A percentile compares a stretch with the other conserved stretches of the same genome.
Evolutionary conservation across 805 yeast species (phyloP).

Genomic region (Millerozyma acaciae): DNA sequence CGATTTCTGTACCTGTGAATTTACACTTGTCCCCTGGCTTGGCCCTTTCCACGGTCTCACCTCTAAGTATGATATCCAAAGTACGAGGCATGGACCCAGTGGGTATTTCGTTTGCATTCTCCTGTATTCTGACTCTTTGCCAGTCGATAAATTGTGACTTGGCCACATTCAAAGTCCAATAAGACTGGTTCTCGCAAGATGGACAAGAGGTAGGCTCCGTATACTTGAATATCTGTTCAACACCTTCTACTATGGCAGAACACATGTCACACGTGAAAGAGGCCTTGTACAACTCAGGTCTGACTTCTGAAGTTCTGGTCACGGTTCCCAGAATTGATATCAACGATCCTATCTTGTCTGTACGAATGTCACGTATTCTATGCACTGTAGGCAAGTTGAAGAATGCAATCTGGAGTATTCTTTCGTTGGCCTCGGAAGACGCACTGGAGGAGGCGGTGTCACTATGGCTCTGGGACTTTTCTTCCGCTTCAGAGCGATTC

Average conservation of each 20-base stretch:
- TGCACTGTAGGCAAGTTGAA: slow-evolving; percentile 78
- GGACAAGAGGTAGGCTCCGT: slow-evolving; percentile 95
- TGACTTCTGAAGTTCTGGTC: slow-evolving; percentile 91
- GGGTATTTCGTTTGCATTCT: slow-evolving; percentile 93
- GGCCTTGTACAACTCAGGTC: slow-evolving; percentile 88
- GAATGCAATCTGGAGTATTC: slow-evolving; percentile 85
- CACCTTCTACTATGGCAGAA: slow-evolving; percentile 76
- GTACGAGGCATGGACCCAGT: slow-evolving; percentile 99
- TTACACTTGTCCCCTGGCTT: slow-evolving; percentile 96
- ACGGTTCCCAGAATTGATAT: slow-evolving; percentile 90
- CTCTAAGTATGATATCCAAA: slow-evolving; percentile 84
- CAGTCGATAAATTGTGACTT: slow-evolving; percentile 91
- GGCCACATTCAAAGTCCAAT: slow-evolving; percentile 79
- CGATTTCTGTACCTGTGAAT: slow-evolving; percentile 92
- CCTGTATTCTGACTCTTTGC: slow-evolving; percentile 95
- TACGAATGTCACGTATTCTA: slow-evolving; percentile 84
- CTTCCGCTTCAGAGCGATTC: slow-evolving; percentile 28
- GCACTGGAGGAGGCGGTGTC: slow-evolving; percentile 37
- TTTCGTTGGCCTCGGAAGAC: slow-evolving; percentile 51
- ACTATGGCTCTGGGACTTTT: slow-evolving; percentile 13
- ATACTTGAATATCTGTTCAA: slow-evolving; percentile 88
- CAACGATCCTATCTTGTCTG: slow-evolving; percentile 83
- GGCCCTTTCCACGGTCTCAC: slow-evolving; percentile 92
- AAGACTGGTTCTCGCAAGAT: slow-evolving; percentile 78
- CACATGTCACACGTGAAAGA: slow-evolving; percentile 88